Percentiles rank a stretch among this genome's conserved stretches.
These are phyloP conservation scores for Hansenula sp. DNA, from an alignment of 1,139 yeast genomes.

Conservation along the genomic window DNA sequence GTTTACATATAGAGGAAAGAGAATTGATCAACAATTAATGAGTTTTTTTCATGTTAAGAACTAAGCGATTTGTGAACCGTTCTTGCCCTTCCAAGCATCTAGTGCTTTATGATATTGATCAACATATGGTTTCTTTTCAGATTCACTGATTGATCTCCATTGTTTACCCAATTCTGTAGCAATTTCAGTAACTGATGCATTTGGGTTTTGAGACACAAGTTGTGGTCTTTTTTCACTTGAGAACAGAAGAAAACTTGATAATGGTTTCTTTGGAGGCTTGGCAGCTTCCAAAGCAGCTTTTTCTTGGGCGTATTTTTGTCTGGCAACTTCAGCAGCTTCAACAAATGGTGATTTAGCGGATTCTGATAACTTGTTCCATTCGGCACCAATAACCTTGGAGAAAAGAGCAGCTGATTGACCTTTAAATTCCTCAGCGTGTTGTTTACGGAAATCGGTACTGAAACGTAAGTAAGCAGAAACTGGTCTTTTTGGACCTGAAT, in stretches of 20 bases:
- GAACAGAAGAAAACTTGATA: background rate
- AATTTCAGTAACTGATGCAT: no score
- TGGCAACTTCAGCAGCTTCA: slow-evolving; percentile 8
- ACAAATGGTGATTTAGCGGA: slow-evolving; percentile 17
- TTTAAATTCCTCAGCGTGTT: slow-evolving; percentile 10
- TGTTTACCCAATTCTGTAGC: background rate
- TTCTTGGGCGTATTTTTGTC: slow-evolving; percentile 11
- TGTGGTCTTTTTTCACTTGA: background rate
- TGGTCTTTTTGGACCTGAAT: slow-evolving; percentile 8
- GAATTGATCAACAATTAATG: no score
- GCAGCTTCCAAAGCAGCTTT: slow-evolving; percentile 4
- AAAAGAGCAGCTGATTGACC: slow-evolving; percentile 10
- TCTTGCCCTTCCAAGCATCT: no score
- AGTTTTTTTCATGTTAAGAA: no score
- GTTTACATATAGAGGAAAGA: no score
- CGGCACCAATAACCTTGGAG: slow-evolving; percentile 9
- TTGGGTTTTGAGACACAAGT: background rate
- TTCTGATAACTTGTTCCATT: slow-evolving; percentile 24
- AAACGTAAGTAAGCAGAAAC: slow-evolving; percentile 11
- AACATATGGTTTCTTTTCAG: background rate
- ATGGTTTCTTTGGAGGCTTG: background rate
- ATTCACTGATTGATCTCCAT: background rate
- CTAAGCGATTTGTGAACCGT: no score
- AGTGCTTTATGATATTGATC: background rate
- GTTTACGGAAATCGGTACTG: slow-evolving; percentile 10